Base-by-base conservation (phyloP, 768 basidiomycete species). In the Dictyophora rubrovolvata region DNA sequence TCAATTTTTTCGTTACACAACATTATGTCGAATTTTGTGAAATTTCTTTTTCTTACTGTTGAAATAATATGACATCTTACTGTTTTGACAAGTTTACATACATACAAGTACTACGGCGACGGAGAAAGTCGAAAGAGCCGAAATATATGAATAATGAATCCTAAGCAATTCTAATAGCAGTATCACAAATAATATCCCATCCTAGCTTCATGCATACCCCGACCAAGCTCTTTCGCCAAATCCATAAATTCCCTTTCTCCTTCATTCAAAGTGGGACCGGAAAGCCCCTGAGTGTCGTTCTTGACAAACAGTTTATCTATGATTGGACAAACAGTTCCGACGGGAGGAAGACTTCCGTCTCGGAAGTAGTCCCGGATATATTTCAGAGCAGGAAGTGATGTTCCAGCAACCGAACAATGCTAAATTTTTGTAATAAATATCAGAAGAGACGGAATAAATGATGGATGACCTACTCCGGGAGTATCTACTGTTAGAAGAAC, bases 341-440 rank as follows among this genome's bases (percentile, higher is more conserved):
- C 47, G 42, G 59, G 35, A 5, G 68, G 68, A 1, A 69, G 49
- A 7, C 51, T 61, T 28, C 68, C 68, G 0, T 69, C 61, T 20
- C 61, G 53, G 64, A 69, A 69, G 59, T 69, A 69, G 9, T 53
- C 55, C 3, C 66, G 62, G 55, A 69, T 62, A 34, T 53, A 42
- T 47, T 63, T 66, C 0, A 61, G 59, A 10, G 68, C 66, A 55
- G 61, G 65, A 5, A 63, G 53, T 7, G 65, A 66, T 5, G 62
- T 54, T 12, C 54, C 65, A n/a, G 65, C 53, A 22, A 65, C n/a
- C 1, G 65, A 63, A 46, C 65, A 63, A 48, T 67, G 66, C 66
- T 67, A 52, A 11, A 52, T 52, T 52, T 51, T 28, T 21, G 28
- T 16, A 2, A 14, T 2, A 35, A n/a, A 50, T 16, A 8, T 2